Conservation (phyloP, 192 early-diverging fungal genomes). For the Glomus cerebriforme region DNA sequence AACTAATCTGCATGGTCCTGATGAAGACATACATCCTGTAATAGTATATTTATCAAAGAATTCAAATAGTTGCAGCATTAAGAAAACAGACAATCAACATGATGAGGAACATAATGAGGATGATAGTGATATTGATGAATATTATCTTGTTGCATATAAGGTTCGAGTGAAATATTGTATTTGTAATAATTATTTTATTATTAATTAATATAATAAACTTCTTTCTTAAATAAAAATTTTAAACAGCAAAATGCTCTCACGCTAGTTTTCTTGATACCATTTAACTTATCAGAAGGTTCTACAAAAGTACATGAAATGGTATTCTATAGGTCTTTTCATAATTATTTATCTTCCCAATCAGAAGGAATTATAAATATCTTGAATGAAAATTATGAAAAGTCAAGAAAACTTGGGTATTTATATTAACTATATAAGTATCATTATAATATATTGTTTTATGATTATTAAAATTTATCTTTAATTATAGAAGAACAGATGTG, state of each 20-base stretch:
- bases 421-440: background rate
- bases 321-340: constrained; percentile 18
- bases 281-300: background rate
- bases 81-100: background rate
- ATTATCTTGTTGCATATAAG: constrained; percentile 29
- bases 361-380: constrained; percentile 11
- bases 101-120: background rate
- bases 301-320: background rate
- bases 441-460: background rate
- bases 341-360: constrained; percentile 9
- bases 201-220: background rate
- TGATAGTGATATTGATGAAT: background rate
- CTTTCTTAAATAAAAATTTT: background rate
- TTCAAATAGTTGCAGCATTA: background rate
- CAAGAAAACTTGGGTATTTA: constrained; percentile 27
- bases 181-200: background rate
- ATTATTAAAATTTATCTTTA: background rate
- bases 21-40: background rate
- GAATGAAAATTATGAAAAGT: constrained; percentile 18
- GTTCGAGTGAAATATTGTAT: background rate
- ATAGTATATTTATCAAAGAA: constrained; percentile 16
- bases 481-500: background rate
- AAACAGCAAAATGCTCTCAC: constrained; percentile 20
- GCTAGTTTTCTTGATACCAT: constrained; percentile 24
- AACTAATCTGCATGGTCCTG: background rate